These are phyloP conservation scores for Pythium sp. DNA, from an alignment of 352 stramenopile genomes.

Conservation along the genomic window DNA sequence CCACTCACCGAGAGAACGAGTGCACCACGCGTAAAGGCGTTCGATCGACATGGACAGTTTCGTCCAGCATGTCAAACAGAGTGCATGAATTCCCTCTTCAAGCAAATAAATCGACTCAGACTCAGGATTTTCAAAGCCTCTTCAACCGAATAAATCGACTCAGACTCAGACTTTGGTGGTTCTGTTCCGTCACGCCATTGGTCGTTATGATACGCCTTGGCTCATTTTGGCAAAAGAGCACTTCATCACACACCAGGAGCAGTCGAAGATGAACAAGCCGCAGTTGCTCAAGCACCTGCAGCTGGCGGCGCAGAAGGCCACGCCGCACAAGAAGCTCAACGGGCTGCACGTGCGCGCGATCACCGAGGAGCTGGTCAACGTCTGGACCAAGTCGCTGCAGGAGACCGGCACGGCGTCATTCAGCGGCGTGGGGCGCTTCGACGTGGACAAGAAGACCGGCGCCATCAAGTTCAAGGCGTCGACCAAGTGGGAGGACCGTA, in stretches of 20 bases:
- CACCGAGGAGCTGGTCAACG: conserved; percentile 36
- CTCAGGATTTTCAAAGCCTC: background rate
- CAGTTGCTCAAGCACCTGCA: conserved; percentile 52
- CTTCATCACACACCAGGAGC: background rate
- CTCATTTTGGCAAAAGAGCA: background rate
- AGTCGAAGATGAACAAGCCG: conserved; percentile 34
- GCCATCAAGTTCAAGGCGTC: conserved; percentile 49
- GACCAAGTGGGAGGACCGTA: conserved; percentile 31
- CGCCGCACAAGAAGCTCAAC: conserved; percentile 40
- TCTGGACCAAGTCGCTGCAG: conserved; percentile 41
- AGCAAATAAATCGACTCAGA: background rate
- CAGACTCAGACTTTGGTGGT: too few relatives aligned
- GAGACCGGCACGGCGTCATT: conserved; percentile 41
- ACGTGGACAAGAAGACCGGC: conserved; percentile 41
- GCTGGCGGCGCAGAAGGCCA: conserved; percentile 28
- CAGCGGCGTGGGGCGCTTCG: conserved; percentile 40
- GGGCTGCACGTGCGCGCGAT: conserved; percentile 40
- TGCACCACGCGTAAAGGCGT: background rate
- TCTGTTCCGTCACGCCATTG: background rate
- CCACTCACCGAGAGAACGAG: background rate
- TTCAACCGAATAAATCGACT: too few relatives aligned
- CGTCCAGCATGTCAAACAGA: too few relatives aligned
- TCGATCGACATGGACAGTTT: background rate
- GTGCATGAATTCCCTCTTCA: background rate
- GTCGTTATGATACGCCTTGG: background rate